Evolutionary conservation across 2,329 filamentous ascomycete genomes (phyloP).

Genomic region (Byssoonygena ceratinophila): DNA sequence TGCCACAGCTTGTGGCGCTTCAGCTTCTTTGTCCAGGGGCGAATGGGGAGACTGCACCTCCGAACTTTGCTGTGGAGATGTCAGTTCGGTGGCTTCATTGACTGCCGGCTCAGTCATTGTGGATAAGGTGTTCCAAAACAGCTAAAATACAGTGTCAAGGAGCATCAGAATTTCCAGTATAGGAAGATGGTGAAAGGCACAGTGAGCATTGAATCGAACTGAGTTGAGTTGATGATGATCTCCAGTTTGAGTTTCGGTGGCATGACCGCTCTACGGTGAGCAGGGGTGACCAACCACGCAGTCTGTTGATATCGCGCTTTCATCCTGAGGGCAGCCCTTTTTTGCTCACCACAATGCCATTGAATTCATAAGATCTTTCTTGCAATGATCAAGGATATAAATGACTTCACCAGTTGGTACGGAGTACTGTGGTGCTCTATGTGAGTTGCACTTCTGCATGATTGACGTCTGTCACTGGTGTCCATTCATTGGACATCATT

Average conservation of each 20-base stretch:
- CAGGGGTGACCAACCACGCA: background rate
- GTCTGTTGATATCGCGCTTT: background rate
- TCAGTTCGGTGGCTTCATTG: background rate
- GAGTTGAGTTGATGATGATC: background rate
- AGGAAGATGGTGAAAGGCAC: background rate
- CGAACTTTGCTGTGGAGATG: background rate
- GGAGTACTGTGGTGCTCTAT: no score
- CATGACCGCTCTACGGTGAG: background rate
- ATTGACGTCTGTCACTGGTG: no score
- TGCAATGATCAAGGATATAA: no score
- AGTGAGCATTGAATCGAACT: background rate
- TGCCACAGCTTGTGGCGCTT: constrained; percentile 19
- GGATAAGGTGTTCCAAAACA: background rate
- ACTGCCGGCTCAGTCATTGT: constrained; percentile 12
- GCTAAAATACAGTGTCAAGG: background rate
- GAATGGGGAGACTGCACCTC: constrained; percentile 21
- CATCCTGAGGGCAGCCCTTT: background rate
- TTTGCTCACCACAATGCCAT: background rate
- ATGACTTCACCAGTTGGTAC: no score
- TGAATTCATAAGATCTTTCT: background rate
- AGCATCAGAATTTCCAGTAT: background rate
- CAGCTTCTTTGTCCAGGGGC: constrained; percentile 19
- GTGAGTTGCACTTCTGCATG: no score
- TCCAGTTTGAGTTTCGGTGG: constrained; percentile 3
- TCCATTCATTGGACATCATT: no score